A percentile compares a stretch with the other conserved stretches of the same genome.
phyloP scores from a whole-genome alignment of 495 filamentous ascomycete genomes.

The Xanthoparmelia taractica region DNA sequence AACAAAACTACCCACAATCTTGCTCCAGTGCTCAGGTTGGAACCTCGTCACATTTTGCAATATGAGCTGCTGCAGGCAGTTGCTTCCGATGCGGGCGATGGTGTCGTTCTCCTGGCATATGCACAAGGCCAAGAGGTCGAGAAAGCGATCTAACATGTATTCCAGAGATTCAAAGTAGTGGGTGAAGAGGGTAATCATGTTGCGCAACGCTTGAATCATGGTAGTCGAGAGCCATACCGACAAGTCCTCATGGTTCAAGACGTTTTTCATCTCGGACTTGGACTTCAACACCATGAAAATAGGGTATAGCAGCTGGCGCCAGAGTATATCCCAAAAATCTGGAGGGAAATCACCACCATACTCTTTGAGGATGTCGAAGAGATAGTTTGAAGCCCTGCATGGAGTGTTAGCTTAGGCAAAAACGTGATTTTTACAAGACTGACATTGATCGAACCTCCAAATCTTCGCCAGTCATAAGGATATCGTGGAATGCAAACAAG shows the following conservation, averaged over 20 bases:
- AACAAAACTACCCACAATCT: slow-evolving; percentile 91
- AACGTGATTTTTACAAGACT: slow-evolving; percentile 11
- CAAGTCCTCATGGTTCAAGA: slow-evolving; percentile 85
- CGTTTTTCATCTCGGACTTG: slow-evolving; percentile 89
- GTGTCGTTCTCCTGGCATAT: slow-evolving; percentile 99
- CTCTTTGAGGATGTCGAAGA: slow-evolving; percentile 84
- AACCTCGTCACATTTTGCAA: slow-evolving; percentile 93
- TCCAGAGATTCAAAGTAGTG: slow-evolving; percentile 94
- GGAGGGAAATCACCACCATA: slow-evolving; percentile 87
- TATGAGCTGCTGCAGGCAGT: slow-evolving; percentile 93
- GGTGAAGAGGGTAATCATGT: slow-evolving; percentile 97
- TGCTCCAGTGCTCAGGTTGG: slow-evolving; percentile 74
- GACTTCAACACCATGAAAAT: slow-evolving; percentile 98
- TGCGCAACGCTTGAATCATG: slow-evolving; percentile 96
- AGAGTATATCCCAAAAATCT: slow-evolving; percentile 97
- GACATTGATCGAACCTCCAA: slow-evolving; percentile 82
- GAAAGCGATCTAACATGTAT: slow-evolving; percentile 92
- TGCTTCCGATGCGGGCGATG: slow-evolving; percentile 94
- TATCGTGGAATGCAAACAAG: slow-evolving; percentile 96
- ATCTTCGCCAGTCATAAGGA: slow-evolving; percentile 97
- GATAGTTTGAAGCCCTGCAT: slow-evolving; percentile 76
- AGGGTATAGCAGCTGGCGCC: slow-evolving; percentile 90
- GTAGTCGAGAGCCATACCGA: slow-evolving; percentile 99
- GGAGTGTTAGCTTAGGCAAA: background rate
- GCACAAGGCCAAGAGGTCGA: slow-evolving; percentile 87